Conservation (phyloP, 495 filamentous ascomycete genomes). For the Neurospora sublineolata region DNA sequence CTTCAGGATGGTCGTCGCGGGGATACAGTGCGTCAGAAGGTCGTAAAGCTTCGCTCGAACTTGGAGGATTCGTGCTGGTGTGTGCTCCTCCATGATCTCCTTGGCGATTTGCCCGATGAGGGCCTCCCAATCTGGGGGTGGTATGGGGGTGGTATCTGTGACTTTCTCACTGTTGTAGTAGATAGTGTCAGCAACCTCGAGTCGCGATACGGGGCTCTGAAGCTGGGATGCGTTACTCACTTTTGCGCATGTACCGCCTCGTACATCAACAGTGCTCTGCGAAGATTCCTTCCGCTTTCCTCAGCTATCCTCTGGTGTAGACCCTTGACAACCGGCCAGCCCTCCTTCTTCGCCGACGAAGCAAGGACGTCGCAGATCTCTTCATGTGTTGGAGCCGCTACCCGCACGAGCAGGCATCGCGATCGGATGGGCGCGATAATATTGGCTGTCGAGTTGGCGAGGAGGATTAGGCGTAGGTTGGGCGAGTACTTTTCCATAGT, state of each 20-base stretch:
- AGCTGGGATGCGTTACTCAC: conserved; percentile 38
- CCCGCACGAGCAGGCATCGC: conserved; percentile 78
- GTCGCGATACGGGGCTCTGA: not conserved
- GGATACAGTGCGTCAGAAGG: conserved; percentile 91
- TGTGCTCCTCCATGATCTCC: conserved; percentile 85
- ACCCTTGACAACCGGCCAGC: conserved; percentile 55
- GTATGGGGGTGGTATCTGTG: conserved; percentile 74
- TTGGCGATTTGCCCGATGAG: conserved; percentile 76
- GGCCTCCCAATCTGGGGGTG: conserved; percentile 91
- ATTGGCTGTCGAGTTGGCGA: conserved; percentile 90
- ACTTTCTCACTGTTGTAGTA: conserved; percentile 63
- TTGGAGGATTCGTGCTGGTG: conserved; percentile 71
- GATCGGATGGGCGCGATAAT: conserved; percentile 95
- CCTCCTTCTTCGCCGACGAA: conserved; percentile 63
- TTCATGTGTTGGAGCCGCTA: conserved; percentile 74
- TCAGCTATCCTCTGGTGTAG: conserved; percentile 76
- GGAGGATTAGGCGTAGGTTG: conserved; percentile 78
- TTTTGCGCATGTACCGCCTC: conserved; percentile 95
- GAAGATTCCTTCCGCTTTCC: conserved; percentile 85
- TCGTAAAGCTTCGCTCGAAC: conserved; percentile 92
- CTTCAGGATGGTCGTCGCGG: conserved; percentile 83
- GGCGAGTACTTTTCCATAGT: conserved; percentile 99
- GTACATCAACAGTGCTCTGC: conserved; percentile 84
- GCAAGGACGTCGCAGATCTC: conserved; percentile 74
- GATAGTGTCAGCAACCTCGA: conserved; percentile 4